Evolutionary conservation across 2,329 filamentous ascomycete species (phyloP), one percentile per base, ranked within the genome.

Genomic region (Ophiostoma sp.): DNA sequence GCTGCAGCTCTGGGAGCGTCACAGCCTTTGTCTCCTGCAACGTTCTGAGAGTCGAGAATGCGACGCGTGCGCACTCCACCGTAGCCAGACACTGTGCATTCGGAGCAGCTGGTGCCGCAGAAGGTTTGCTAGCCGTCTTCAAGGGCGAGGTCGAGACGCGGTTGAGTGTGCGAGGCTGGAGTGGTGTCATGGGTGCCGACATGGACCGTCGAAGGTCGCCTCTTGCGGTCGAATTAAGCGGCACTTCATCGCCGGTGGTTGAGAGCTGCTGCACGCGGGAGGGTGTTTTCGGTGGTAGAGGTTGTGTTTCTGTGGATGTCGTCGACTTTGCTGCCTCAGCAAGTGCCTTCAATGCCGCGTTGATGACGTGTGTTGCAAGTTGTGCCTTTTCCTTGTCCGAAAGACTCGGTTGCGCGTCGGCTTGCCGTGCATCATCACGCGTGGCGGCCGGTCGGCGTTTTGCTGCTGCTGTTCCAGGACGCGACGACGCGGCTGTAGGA

Each of bases 351-450:
- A 95, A 84, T 0, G 90, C 86, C 7, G 85, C 84, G 79, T 95
- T 95, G 78, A 94, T 89, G 48, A 93, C 85, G 75, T 94, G 88
- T 0, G 92, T 93, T 15, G 92, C 92, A 48, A 95, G 82, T 61
- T 88, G 84, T 69, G 89, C 90, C 80, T 87, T 89, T 73, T 93
- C 91, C 77, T 87, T 88, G 5, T 84, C 79, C 4, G 86, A 82
- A 39, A 91, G 80, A 64, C 70, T 25, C 9, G 69, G 59, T 15
- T 73, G 72, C 6, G 64, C 11, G 31, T 61, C 63, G n/a, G 76
- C 2, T 22, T 50, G 61, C 3, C 78, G 77, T 39, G 48, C 50
- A 70, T 69, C 66, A 25, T 55, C 55, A 28, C 63, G 73, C 19
- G 70, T 36, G 22, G 74, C 19, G 1, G 73, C 70, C 74, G 72